Evolutionary conservation across 208 protist species (phyloP), one percentile per base, ranked within the genome.

Genomic region (Vickermania ingenoplastis): DNA sequence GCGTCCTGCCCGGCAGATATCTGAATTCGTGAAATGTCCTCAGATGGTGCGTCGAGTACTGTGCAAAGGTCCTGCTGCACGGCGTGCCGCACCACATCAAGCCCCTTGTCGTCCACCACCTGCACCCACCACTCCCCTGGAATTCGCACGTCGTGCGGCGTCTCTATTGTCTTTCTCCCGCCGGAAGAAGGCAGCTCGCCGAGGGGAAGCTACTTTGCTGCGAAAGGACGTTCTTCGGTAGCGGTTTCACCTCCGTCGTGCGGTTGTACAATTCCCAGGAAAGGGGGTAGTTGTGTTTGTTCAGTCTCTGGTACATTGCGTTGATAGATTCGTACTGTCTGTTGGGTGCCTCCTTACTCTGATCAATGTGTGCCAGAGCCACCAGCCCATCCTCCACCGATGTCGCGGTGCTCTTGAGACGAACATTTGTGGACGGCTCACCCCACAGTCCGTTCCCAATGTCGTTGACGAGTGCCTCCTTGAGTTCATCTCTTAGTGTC

Each of bases 391-490:
- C 36, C 17, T 45, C 11, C 36, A 45, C 36, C 36, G 36, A 45
- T 45, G 36, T n/a, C 36, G 36, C 36, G 7, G 36, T 45, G 36
- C 36, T 45, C 36, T 45, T 45, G 7, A 45, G 36, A 7, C 36
- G 36, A n/a, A 45, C 36, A 45, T 17, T 17, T n/a, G 11, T 45
- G 17, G 36, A 45, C 7, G 36, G 36, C 7, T 45, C 11, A 7
- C 17, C 36, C 36, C 36, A 45, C 36, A 45, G 36, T 45, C 36
- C 36, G 17, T 45, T n/a, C 17, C 36, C 36, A 45, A 45, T 45
- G 36, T 70, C 65, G 49, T 30, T 11, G 2, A 24, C 30, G 14
- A 69, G n/a, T 4, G 55, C 48, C 22, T 36, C 41, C 36, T 21
- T 2, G 41, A 69, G 21, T 13, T 61, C 45, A n/a, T 49, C 45